phyloP scores from a whole-genome alignment of 495 filamentous ascomycete genomes.

The Lasiosphaeris hirsuta region DNA sequence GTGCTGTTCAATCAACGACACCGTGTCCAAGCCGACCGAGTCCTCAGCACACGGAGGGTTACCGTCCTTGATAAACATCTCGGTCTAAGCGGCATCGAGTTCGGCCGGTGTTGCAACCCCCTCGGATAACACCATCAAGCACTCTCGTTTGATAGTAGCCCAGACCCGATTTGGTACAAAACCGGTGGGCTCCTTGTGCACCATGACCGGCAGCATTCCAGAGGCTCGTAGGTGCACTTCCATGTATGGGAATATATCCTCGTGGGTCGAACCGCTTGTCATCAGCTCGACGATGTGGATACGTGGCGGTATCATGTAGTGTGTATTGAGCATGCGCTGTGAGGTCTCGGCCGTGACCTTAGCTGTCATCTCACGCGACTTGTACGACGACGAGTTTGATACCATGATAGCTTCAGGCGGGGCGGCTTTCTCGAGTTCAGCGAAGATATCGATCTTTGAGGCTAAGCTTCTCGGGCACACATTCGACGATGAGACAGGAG shows the following conservation, averaged over 20 bases:
- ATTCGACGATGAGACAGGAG: slow-evolving; percentile 53
- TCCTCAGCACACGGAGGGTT: slow-evolving; percentile 24
- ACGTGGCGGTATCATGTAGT: slow-evolving; percentile 53
- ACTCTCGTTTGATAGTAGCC: slow-evolving; percentile 55
- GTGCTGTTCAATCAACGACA: slow-evolving; percentile 39
- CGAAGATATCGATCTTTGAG: slow-evolving; percentile 53
- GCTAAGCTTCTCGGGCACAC: slow-evolving; percentile 50
- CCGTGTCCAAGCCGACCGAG: slow-evolving; percentile 50
- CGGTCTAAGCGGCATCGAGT: slow-evolving; percentile 45
- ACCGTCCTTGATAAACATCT: slow-evolving; percentile 31
- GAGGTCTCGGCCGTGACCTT: slow-evolving; percentile 35
- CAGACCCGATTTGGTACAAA: slow-evolving; percentile 59
- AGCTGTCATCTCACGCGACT: slow-evolving; percentile 43
- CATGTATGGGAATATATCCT: slow-evolving; percentile 43
- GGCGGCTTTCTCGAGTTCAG: slow-evolving; percentile 40
- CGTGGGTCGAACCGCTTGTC: slow-evolving; percentile 49
- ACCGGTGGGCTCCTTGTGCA: slow-evolving; percentile 49
- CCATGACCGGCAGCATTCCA: slow-evolving; percentile 41
- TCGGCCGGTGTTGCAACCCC: slow-evolving; percentile 46
- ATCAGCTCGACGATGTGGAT: slow-evolving; percentile 53
- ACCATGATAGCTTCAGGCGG: slow-evolving; percentile 47
- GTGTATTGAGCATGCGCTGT: slow-evolving; percentile 44
- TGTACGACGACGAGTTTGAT: slow-evolving; percentile 51
- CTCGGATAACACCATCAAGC: slow-evolving; percentile 47
- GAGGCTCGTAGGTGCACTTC: slow-evolving; percentile 32